These are phyloP conservation scores for Hymenoscyphus infarciens DNA, from an alignment of 2,329 filamentous ascomycete genomes.

Conservation along the genomic window DNA sequence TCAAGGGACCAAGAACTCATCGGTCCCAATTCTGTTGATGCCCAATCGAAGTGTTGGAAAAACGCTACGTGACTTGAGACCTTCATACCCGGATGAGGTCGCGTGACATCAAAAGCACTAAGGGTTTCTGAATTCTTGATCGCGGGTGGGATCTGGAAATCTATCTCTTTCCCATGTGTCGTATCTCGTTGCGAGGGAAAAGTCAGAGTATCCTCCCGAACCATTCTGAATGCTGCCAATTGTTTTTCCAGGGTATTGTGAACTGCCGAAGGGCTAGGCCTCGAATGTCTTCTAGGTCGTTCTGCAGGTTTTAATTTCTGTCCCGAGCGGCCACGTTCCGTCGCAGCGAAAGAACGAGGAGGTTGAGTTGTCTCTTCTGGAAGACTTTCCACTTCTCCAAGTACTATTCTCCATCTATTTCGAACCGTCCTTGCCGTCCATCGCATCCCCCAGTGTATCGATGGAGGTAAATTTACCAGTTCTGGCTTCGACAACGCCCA, in stretches of 20 bases:
- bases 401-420: slow-evolving; percentile 25
- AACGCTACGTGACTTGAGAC: slow-evolving; percentile 28
- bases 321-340: neutral
- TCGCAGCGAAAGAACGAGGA: neutral
- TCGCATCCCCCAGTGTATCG: slow-evolving; percentile 20
- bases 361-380: neutral
- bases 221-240: slow-evolving; percentile 16
- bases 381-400: slow-evolving; percentile 15
- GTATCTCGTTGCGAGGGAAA: slow-evolving; percentile 6
- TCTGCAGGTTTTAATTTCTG: neutral
- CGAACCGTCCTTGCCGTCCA: slow-evolving; percentile 25
- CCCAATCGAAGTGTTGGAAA: slow-evolving; percentile 41
- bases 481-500: slow-evolving; percentile 19
- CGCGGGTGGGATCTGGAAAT: neutral
- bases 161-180: neutral
- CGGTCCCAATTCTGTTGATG: slow-evolving; percentile 40
- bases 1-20: slow-evolving; percentile 39
- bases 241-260: slow-evolving; percentile 15
- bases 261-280: neutral
- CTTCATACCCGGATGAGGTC: slow-evolving; percentile 12
- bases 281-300: neutral
- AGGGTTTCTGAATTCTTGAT: slow-evolving; percentile 6
- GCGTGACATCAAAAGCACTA: slow-evolving; percentile 27
- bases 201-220: slow-evolving; percentile 11
- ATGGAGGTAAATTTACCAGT: slow-evolving; percentile 3